Percentiles rank a stretch among this genome's conserved stretches.
These are phyloP conservation scores for Aspergillus felis DNA, from an alignment of 2,329 filamentous ascomycete species.

Conservation along the genomic window DNA sequence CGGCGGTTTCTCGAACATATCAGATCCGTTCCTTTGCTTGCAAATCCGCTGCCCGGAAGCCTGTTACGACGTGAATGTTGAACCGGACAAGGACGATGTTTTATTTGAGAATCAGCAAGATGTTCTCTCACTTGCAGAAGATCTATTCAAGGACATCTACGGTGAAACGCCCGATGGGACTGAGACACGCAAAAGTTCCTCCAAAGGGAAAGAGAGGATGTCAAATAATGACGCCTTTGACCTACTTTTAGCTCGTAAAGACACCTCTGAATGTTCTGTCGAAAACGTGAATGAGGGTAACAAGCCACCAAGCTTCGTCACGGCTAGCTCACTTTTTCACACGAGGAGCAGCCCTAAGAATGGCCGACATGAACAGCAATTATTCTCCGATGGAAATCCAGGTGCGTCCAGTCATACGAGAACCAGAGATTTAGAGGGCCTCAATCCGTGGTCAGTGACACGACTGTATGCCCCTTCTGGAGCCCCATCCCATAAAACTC, in stretches of 20 bases:
- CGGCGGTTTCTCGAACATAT: conserved; percentile 24
- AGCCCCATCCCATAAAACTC: neutral
- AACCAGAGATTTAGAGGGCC: conserved; percentile 11
- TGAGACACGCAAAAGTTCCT: neutral
- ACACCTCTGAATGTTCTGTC: conserved; percentile 1
- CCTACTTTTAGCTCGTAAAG: conserved; percentile 20
- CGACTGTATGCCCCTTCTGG: conserved; percentile 24
- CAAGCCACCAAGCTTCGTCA: neutral
- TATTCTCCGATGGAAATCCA: neutral
- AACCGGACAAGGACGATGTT: conserved; percentile 61
- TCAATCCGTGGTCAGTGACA: conserved; percentile 37
- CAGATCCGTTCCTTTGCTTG: conserved; percentile 55
- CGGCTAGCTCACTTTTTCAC: neutral
- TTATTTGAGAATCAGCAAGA: conserved; percentile 49
- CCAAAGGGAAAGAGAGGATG: conserved; percentile 3
- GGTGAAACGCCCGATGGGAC: conserved; percentile 1
- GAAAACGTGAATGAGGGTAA: neutral
- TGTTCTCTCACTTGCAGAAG: conserved; percentile 43
- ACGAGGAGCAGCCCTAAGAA: neutral
- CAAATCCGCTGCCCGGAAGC: conserved; percentile 51
- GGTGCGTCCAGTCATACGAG: neutral
- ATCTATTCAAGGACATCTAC: conserved; percentile 28
- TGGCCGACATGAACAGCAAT: neutral
- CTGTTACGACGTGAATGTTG: conserved; percentile 60
- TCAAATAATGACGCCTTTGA: conserved; percentile 10